Base-by-base conservation (phyloP, 2,329 filamentous ascomycete genomes). In the Cordyceps cateniannulata region DNA sequence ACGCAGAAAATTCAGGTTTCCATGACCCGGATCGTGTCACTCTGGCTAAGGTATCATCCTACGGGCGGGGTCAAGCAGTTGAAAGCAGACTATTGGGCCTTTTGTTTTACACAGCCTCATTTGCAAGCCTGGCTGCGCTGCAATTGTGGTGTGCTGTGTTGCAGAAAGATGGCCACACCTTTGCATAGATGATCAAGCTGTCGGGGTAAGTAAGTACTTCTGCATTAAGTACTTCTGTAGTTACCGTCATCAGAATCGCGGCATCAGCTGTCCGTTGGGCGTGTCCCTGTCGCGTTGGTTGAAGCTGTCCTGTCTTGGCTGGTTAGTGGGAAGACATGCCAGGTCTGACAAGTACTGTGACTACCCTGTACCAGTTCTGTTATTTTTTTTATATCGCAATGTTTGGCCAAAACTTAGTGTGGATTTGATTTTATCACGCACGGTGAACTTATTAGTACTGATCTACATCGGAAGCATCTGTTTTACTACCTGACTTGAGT, bases 81-180 rank as follows among this genome's bases (percentile, higher is more conserved):
- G 32, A 25, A 14, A 29, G 55, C 47, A 50, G 45, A 51, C 45
- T 59, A 59, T 59, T 59, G 55, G 55, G 16, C 16, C 55, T 51
- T 59, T 59, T 59, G 55, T 35, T 42, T 14, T 59, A 51, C 55
- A 59, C 55, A 59, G 55, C 55, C 55, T 47, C 55, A 29, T 42
- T 58, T 16, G 22, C 38, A 32, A 35, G 27, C 54, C 44, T 49
- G 45, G 27, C n/a, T 51, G 25, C n/a, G n/a, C 40, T 57, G 54
- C 27, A 55, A 29, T 47, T 16, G n/a, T 20, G 25, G 25, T 47
- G 44, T 35, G 42, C 27, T 29, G 45, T 12, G 35, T 42, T 29
- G 20, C 10, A 24, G 45, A 3, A 12, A 24, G 24, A 29, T 38
- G 42, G 54, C 18, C 55, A 38, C 18, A 48, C 24, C 42, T 25